phyloP scores from a whole-genome alignment of 148 eudicot genomes.

The Fagopyrum homotropicum region DNA sequence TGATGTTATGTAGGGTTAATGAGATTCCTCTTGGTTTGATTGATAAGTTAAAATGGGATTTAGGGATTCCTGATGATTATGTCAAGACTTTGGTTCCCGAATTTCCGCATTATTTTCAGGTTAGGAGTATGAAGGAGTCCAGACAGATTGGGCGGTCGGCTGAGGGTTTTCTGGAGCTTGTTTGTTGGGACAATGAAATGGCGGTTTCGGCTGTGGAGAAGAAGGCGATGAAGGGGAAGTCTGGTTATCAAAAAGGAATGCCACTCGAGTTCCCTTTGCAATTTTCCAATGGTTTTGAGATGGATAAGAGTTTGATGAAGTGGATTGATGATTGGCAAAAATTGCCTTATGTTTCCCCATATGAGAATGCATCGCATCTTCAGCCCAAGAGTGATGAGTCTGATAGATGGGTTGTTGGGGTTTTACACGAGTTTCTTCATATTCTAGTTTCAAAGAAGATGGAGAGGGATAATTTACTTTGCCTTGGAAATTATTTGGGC shows the following conservation, averaged over 20 bases:
- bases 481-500: conserved; percentile 68
- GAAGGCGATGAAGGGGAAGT: conserved; percentile 23
- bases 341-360: conserved; percentile 78
- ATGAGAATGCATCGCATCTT: conserved; percentile 53
- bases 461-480: conserved; percentile 56
- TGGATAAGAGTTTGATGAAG: conserved; percentile 36
- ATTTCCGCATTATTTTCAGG: conserved; percentile 38
- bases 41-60: conserved; percentile 37
- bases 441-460: conserved; percentile 71
- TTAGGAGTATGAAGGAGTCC: conserved; percentile 16
- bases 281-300: conserved; percentile 30
- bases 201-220: conserved; percentile 29
- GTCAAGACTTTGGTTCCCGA: conserved; percentile 43
- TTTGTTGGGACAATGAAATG: conserved; percentile 36
- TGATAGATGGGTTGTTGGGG: conserved; percentile 69
- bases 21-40: conserved; percentile 34
- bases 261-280: conserved; percentile 30
- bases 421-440: conserved; percentile 65
- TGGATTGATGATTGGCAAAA: conserved; percentile 67
- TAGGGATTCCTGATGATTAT: conserved; percentile 44
- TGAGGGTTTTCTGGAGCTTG: conserved; percentile 28
- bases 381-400: conserved; percentile 50
- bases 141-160: conserved; percentile 7
- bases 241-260: conserved; percentile 26
- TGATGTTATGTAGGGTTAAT: conserved; percentile 53